Evolutionary conservation across 164 flowering plant species (phyloP).

Genomic region (Aristolochia contorta): DNA sequence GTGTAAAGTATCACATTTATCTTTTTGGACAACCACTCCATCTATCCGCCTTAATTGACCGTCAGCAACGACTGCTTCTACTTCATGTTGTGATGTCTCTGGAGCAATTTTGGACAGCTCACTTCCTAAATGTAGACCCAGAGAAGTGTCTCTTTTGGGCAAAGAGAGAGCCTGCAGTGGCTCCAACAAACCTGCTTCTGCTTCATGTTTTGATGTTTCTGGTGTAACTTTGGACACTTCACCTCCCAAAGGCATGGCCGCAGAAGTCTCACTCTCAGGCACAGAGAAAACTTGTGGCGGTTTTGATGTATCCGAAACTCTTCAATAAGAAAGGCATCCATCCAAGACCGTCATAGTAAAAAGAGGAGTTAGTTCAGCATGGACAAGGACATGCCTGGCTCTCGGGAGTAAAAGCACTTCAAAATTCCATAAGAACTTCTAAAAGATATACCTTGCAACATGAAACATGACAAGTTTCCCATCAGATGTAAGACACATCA

Average conservation of each 20-base stretch:
- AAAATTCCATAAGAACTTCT: neutral
- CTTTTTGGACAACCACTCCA: no score
- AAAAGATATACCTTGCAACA: slow-evolving; percentile 51
- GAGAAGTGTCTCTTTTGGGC: slow-evolving; percentile 18
- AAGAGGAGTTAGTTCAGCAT: no score
- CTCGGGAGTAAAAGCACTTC: neutral
- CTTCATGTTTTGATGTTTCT: no score
- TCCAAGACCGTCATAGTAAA: neutral
- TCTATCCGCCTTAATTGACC: no score
- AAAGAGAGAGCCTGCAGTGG: slow-evolving; percentile 14
- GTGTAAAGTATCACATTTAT: no score
- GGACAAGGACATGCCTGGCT: no score
- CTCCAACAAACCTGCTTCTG: neutral
- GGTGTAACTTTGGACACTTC: no score
- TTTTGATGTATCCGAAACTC: slow-evolving; percentile 28
- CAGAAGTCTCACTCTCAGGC: slow-evolving; percentile 18
- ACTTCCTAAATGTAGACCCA: slow-evolving; percentile 12
- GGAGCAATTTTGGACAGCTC: no score
- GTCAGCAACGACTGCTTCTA: no score
- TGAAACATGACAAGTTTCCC: slow-evolving; percentile 71
- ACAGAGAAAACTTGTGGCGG: slow-evolving; percentile 14
- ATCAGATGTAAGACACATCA: slow-evolving; percentile 73
- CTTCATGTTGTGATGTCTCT: no score
- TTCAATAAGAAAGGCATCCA: slow-evolving; percentile 13
- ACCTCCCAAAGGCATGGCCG: slow-evolving; percentile 14